Base-by-base conservation (phyloP, 148 eudicot genomes). In the Hydrangea macrophylla region DNA sequence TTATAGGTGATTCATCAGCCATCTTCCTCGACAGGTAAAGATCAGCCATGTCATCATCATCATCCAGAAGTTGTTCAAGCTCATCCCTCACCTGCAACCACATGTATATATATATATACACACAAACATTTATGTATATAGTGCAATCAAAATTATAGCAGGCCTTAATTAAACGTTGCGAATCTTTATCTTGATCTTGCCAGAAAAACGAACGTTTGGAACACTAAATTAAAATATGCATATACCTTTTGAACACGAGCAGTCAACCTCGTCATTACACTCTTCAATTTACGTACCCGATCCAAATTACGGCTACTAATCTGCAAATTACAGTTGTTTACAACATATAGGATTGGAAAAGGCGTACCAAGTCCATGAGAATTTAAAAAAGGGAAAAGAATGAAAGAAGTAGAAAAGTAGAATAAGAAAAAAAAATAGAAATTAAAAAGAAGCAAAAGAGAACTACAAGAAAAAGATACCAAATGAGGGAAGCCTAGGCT, bases 41-140 rank as follows among this genome's bases (percentile, higher is more conserved):
- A 64, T 88, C 93, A 8, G 87, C 90, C 93, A 88, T 88, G 65
- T 88, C 93, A 62, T 81, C 93, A 45, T 88, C 90, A 68, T 88
- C 93, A 64, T 88, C 93, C 63, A 88, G 75, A 48, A 88, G 85
- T 71, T 85, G 93, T 70, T 88, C 90, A 65, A 88, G 90, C 73
- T 88, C 93, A 76, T 88, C 93, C 63, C 93, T 83, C 60, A 88
- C 93, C 92, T 88, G 78, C 70, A 75, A 69, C 32, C 37, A 55
- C 13, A 37, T 55, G 58, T 31, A 24, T 37, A 53, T 39, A 25
- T 72, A n/a, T n/a, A n/a, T n/a, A n/a, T n/a, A n/a, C n/a, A n/a
- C n/a, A n/a, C n/a, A n/a, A n/a, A n/a, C n/a, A n/a, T n/a, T n/a
- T n/a, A n/a, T n/a, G n/a, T n/a, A n/a, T n/a, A n/a, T n/a, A n/a